Evolutionary conservation across 1,284 basidiomycete species (phyloP), one percentile per base, ranked within the genome.

Genomic region (Hemileia vastatrix): DNA sequence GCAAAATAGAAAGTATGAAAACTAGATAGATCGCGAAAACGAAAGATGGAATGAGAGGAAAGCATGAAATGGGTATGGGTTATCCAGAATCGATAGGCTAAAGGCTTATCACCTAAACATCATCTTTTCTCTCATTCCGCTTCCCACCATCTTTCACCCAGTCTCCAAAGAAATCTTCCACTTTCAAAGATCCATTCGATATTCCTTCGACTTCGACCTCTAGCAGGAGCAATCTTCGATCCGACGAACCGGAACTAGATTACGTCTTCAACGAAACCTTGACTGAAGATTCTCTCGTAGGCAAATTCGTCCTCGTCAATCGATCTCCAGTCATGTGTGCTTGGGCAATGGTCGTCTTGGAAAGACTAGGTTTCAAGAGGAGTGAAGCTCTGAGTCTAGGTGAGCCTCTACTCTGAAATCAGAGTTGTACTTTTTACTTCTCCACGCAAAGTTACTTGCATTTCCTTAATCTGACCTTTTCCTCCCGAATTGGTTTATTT

Each of bases 241-340:
- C 21, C 4, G n/a, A 21, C 2, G 11, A 54, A 6, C 33, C 49
- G 27, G 54, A 52, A 24, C 15, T 45, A n/a, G 57, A 44, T 19
- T 33, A 40, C 24, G 54, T 13, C 6, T 72, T 74, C 65, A 65
- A 71, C 44, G 64, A 67, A 50, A 64, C 73, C 5, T 59, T 72
- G 5, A 67, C 69, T 21, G 64, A 63, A 15, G 32, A 60, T 0
- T 48, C 54, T 13, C 63, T 75, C 2, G 57, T 51, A 0, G 70
- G 70, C 0, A 54, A 70, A n/a, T 67, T 67, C n/a, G 70, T 67
- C 31, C 54, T 70, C 2, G 70, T 75, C 51, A 74, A 75, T 52
- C 68, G 73, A 8, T 72, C 73, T 6, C 72, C 72, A 8, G 70
- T 75, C 45, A 68, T 75, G 70, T 70, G 68, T 4, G 71, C 70